Evolutionary conservation across 2,329 filamentous ascomycete species (phyloP).

Genomic region (Alternaria solani): DNA sequence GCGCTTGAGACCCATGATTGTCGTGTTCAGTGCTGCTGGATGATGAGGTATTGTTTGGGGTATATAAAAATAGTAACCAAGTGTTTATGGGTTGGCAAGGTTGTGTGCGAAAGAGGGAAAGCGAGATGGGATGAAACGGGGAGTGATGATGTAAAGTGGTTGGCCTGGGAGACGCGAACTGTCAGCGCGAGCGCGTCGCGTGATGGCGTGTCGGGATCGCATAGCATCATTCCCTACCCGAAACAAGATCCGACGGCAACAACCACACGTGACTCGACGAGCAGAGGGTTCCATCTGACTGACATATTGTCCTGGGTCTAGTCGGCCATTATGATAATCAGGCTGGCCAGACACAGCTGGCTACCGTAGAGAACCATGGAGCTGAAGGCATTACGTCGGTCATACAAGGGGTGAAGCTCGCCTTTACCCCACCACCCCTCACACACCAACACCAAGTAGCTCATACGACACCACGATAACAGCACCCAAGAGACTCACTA

Average conservation of each 20-base stretch:
- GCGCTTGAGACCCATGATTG: constrained; percentile 64
- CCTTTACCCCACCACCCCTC: constrained; percentile 11
- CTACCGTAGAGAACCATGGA: background rate
- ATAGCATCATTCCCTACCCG: constrained; percentile 1
- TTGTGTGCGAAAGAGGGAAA: constrained; percentile 5
- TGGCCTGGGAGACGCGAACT: constrained; percentile 26
- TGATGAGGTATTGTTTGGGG: background rate
- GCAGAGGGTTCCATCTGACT: background rate
- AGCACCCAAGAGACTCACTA: background rate
- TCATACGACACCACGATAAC: constrained; percentile 1
- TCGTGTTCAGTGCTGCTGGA: background rate
- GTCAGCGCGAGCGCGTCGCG: constrained; percentile 23
- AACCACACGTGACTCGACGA: background rate
- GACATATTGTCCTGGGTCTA: background rate
- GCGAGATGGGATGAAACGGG: constrained; percentile 17
- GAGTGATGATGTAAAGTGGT: constrained; percentile 34
- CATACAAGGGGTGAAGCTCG: constrained; percentile 5
- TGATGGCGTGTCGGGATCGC: constrained; percentile 3
- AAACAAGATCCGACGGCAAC: background rate
- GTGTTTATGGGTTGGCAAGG: background rate
- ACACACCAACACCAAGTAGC: constrained; percentile 4
- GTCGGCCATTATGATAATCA: no score
- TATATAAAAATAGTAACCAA: background rate
- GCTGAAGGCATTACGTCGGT: constrained; percentile 14
- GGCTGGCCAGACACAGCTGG: background rate